phyloP scores from a whole-genome alignment of 441 rosid genomes.

The Populus hybrid region DNA sequence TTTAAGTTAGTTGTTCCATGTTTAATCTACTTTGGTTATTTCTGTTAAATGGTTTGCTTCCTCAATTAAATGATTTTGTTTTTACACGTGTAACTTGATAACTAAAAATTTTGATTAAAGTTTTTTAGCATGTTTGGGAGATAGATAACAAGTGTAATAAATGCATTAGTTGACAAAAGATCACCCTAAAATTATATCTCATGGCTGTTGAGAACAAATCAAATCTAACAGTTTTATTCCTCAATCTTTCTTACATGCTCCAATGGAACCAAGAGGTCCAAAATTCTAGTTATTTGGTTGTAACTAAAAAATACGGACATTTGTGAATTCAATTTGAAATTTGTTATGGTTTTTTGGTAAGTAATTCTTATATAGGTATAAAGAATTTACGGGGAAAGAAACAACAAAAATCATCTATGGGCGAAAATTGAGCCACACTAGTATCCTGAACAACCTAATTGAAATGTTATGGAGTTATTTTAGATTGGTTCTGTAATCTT shows the following conservation, averaged over 20 bases:
- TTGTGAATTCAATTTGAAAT: neutral
- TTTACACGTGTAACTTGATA: neutral
- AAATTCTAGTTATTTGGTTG: neutral
- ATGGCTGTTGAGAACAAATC: neutral
- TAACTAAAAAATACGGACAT: neutral
- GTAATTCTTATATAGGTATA: neutral
- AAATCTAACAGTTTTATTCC: neutral
- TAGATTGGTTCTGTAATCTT: neutral
- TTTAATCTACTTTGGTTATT: neutral
- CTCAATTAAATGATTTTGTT: neutral
- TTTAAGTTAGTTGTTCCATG: neutral
- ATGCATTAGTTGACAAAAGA: neutral
- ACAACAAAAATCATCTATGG: neutral
- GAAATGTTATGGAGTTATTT: neutral
- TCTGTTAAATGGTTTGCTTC: neutral
- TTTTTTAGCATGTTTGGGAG: too few relatives aligned
- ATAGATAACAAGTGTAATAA: too few relatives aligned
- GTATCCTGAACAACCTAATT: neutral
- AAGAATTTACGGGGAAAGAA: neutral
- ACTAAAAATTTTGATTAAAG: neutral
- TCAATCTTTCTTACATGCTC: neutral
- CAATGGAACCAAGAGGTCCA: neutral
- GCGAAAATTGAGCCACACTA: neutral
- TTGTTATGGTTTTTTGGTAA: neutral
- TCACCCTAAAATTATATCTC: neutral